Evolutionary conservation across 176 grass and related monocot genomes (phyloP).

Genomic region (Bolboschoenus planiculmis): DNA sequence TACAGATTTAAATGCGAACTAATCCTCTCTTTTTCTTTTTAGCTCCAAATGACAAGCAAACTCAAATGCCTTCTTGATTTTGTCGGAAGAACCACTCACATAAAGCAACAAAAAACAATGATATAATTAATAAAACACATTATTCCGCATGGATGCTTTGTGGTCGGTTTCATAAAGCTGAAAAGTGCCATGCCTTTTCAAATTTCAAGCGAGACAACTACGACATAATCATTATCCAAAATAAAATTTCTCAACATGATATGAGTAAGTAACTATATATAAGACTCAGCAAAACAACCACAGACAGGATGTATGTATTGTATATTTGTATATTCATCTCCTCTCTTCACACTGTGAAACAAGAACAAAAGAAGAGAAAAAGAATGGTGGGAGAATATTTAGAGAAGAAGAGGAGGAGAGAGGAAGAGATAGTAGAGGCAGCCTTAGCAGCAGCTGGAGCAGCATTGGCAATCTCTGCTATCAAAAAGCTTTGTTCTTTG

Average conservation of each 20-base stretch:
- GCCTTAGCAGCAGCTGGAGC: slow-evolving; percentile 61
- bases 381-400: slow-evolving; percentile 36
- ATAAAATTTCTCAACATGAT: neutral
- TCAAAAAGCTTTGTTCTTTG: slow-evolving; percentile 46
- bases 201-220: slow-evolving; percentile 35
- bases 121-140: neutral
- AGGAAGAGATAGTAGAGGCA: slow-evolving; percentile 69
- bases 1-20: neutral
- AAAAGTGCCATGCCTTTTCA: slow-evolving; percentile 16
- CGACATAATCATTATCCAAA: neutral
- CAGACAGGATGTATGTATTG: neutral
- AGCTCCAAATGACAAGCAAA: neutral
- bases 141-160: neutral
- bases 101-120: neutral
- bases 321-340: too few relatives aligned
- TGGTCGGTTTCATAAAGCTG: neutral
- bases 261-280: slow-evolving; percentile 2
- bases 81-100: neutral
- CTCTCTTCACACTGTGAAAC: too few relatives aligned
- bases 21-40: neutral
- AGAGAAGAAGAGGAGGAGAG: slow-evolving; percentile 38
- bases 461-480: slow-evolving; percentile 56
- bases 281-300: neutral
- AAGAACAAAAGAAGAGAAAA: neutral
- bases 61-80: neutral